These are phyloP conservation scores for Paramyrothecium roridum DNA, from an alignment of 2,329 filamentous ascomycete species.

Conservation along the genomic window DNA sequence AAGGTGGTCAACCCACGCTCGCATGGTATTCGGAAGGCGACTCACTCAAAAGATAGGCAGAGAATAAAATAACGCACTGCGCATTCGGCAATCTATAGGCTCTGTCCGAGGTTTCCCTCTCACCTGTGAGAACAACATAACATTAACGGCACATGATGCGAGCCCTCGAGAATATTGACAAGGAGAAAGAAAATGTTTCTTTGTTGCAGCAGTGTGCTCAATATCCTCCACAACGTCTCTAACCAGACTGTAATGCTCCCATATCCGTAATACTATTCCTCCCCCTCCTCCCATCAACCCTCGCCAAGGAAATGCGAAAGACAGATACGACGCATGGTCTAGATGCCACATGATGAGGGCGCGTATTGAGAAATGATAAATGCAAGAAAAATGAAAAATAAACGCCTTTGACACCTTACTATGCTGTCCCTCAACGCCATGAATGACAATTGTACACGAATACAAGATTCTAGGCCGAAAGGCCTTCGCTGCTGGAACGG, in stretches of 20 bases:
- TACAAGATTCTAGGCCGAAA: constrained; percentile 39
- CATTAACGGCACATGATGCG: too few species aligned
- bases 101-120: background rate
- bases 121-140: background rate
- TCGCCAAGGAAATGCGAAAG: constrained; percentile 25
- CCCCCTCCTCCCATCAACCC: background rate
- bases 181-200: background rate
- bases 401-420: constrained; percentile 56
- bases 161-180: background rate
- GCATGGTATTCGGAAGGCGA: too few species aligned
- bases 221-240: background rate
- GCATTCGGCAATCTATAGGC: too few species aligned
- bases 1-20: too few species aligned
- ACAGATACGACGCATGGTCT: constrained; percentile 33
- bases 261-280: background rate
- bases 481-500: constrained; percentile 20
- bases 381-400: constrained; percentile 33
- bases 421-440: constrained; percentile 55
- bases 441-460: constrained; percentile 46
- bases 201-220: background rate
- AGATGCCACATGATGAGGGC: constrained; percentile 22
- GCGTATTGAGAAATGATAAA: constrained; percentile 12
- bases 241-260: background rate
- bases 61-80: too few species aligned
- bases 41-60: too few species aligned